Evolutionary conservation across 2,329 filamentous ascomycete species (phyloP).

Genomic region (Alternaria sp.): DNA sequence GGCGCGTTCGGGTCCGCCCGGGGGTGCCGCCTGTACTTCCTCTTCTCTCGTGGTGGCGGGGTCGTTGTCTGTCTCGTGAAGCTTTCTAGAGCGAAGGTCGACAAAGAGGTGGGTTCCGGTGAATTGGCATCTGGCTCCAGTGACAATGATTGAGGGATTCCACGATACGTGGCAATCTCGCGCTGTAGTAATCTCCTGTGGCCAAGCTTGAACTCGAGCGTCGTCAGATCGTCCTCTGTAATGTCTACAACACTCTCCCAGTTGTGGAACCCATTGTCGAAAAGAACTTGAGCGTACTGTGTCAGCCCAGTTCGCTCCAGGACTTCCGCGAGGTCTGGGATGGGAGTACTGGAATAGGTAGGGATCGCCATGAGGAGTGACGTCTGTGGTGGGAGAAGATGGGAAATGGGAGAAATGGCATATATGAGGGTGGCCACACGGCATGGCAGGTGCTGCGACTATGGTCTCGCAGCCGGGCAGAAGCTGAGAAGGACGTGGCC

Average conservation of each 20-base stretch:
- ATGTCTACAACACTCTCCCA: slow-evolving; percentile 54
- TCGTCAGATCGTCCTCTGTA: slow-evolving; percentile 51
- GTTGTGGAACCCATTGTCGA: slow-evolving; percentile 49
- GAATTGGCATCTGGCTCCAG: slow-evolving; percentile 35
- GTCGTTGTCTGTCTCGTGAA: slow-evolving; percentile 36
- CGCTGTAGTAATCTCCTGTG: slow-evolving; percentile 52
- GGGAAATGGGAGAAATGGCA: slow-evolving; percentile 27
- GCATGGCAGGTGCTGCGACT: slow-evolving; percentile 15
- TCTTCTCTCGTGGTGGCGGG: slow-evolving; percentile 44
- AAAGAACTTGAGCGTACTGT: slow-evolving; percentile 40
- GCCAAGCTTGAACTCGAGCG: slow-evolving; percentile 52
- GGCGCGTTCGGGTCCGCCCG: slow-evolving; percentile 50
- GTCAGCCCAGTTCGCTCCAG: slow-evolving; percentile 45
- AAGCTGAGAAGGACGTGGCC: slow-evolving; percentile 24
- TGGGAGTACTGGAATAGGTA: slow-evolving; percentile 28
- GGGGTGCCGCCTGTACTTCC: slow-evolving; percentile 51
- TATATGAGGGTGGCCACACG: slow-evolving; percentile 17
- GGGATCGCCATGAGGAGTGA: slow-evolving; percentile 42
- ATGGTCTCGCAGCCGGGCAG: slow-evolving; percentile 10
- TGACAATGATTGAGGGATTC: slow-evolving; percentile 39
- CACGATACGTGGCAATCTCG: slow-evolving; percentile 51
- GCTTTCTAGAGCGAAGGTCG: slow-evolving; percentile 42
- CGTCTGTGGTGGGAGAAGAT: slow-evolving; percentile 24
- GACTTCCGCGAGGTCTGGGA: slow-evolving; percentile 39
- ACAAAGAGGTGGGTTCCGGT: slow-evolving; percentile 36